Conservation (phyloP, 2,329 filamentous ascomycete species). For the Pseudogymnoascus sp. region DNA sequence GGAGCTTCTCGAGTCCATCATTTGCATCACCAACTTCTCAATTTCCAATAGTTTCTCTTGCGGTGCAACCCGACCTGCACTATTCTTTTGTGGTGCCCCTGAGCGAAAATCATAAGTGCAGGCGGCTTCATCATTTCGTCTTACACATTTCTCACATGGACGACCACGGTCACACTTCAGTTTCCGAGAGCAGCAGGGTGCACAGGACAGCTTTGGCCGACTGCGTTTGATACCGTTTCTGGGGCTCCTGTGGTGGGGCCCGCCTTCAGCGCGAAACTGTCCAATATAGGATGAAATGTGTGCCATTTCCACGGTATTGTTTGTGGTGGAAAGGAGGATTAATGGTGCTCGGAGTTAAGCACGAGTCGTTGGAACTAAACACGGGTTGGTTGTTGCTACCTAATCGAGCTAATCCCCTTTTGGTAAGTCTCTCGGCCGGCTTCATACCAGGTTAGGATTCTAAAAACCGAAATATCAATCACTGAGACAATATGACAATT, state of each 20-base stretch:
- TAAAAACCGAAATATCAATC: background rate
- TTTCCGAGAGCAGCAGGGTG: conserved; percentile 16
- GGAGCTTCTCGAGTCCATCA: conserved; percentile 12
- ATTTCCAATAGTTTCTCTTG: conserved; percentile 16
- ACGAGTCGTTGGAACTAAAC: background rate
- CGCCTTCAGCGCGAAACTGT: conserved; percentile 12
- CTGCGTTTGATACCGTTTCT: conserved; percentile 12
- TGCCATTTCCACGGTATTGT: background rate
- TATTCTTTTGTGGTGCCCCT: background rate
- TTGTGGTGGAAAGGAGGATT: background rate
- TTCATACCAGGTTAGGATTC: background rate
- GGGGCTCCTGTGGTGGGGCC: background rate
- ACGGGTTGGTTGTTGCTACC: background rate
- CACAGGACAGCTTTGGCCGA: conserved; percentile 14
- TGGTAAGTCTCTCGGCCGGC: background rate
- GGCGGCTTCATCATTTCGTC: conserved; percentile 14
- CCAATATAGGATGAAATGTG: conserved; percentile 11
- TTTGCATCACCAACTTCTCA: conserved; percentile 15
- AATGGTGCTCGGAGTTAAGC: background rate
- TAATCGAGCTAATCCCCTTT: background rate
- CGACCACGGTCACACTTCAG: conserved; percentile 18
- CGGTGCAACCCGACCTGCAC: conserved; percentile 6
- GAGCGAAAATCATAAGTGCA: conserved; percentile 14
- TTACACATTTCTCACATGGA: conserved; percentile 18
- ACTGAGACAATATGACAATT: background rate